Base-by-base conservation (phyloP, 2,329 filamentous ascomycete genomes). In the Ustulina deusta region DNA sequence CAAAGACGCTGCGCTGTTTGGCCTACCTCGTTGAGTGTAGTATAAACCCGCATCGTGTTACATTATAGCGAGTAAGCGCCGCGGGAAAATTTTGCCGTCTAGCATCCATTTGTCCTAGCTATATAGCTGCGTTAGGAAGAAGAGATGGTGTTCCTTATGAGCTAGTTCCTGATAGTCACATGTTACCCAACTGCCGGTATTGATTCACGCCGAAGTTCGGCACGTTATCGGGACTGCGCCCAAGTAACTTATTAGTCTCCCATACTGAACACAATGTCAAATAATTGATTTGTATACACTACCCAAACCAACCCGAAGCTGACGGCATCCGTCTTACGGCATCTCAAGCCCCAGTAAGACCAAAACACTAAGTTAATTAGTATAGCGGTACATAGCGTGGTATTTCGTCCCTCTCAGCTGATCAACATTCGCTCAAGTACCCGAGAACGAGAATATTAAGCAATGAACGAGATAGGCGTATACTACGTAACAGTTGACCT, bases 11-110 rank as follows among this genome's bases (percentile, higher is more conserved):
- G 20, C 46, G 29, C 5, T 52, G 15, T 44, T 51, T 48, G 32
- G 46, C 57, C 51, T 48, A 62, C 61, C 58, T 57, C 42, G 57
- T 62, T 54, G 58, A 69, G 58, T 44, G 63, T 60, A 63, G 58
- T 65, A 51, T 51, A 65, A 58, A 44, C 20, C 27, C 15, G 4
- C 49, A 51, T 25, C 40, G 22, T 48, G 13, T 25, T n/a, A n/a
- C 51, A 51, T 61, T 48, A 11, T 27, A 36, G 48, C 17, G 4
- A 44, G 32, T 51, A 58, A 51, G 61, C 61, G 20, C 49, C 13
- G 25, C 22, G 38, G 22, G 17, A 20, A 42, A 56, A 29, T 22
- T 20, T 2, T 55, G 11, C 25, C 20, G 11, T 29, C 46, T 51
- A 54, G 20, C 27, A 60, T 27, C 38, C n/a, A 15, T 36, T 20